A percentile compares a stretch with the other conserved stretches of the same genome.
Evolutionary conservation across 495 filamentous ascomycete genomes (phyloP).

Genomic region (Acidiella bohemica): DNA sequence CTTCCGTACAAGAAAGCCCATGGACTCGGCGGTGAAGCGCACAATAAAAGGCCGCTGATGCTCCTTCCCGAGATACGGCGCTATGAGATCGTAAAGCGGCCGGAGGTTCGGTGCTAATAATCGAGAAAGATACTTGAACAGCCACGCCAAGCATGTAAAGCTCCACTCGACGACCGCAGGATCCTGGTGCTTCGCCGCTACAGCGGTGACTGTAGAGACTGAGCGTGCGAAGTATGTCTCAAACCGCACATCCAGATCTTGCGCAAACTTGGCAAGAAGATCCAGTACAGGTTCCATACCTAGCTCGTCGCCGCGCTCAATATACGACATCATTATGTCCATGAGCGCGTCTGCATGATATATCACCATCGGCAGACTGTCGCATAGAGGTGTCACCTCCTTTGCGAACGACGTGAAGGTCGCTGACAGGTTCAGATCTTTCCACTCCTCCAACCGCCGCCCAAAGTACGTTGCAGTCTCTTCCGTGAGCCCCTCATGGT

Average conservation of each 20-base stretch:
- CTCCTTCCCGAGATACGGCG: constrained; percentile 72
- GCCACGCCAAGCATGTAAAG: constrained; percentile 84
- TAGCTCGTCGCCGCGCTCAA: constrained; percentile 57
- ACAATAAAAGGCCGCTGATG: constrained; percentile 71
- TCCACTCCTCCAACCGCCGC: constrained; percentile 72
- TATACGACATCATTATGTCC: constrained; percentile 59
- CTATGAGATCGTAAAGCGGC: constrained; percentile 68
- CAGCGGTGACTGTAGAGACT: constrained; percentile 50
- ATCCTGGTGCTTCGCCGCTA: constrained; percentile 49
- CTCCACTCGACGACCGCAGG: constrained; percentile 90
- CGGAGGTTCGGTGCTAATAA: constrained; percentile 73
- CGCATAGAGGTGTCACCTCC: constrained; percentile 61
- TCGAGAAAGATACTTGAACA: constrained; percentile 90
- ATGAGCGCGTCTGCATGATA: constrained; percentile 78
- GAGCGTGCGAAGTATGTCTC: constrained; percentile 69
- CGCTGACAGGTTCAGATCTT: constrained; percentile 74
- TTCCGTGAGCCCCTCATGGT: constrained; percentile 51
- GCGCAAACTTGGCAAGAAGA: constrained; percentile 76
- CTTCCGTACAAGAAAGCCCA: constrained; percentile 87
- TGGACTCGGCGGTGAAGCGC: constrained; percentile 82
- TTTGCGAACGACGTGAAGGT: constrained; percentile 60
- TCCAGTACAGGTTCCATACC: constrained; percentile 75
- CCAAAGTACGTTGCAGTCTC: constrained; percentile 64
- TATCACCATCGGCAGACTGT: constrained; percentile 81
- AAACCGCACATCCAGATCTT: constrained; percentile 78